Evolutionary conservation across 106 monocot genomes (phyloP), one percentile per base, ranked within the genome.

Genomic region (Amphibolis antarctica): DNA sequence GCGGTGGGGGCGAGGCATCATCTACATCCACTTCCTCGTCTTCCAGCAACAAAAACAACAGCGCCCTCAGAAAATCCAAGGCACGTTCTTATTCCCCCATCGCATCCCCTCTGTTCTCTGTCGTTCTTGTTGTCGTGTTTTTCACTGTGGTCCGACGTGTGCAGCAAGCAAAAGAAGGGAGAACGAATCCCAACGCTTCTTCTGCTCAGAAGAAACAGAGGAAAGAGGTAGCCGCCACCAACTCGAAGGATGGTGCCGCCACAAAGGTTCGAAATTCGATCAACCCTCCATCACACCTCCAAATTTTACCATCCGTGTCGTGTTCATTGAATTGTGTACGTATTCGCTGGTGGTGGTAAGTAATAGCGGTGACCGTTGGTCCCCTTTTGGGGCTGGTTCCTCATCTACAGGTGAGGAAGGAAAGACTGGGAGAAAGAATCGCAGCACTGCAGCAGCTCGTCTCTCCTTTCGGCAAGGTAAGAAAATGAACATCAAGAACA

Each of bases 401-500:
- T 36, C 0, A 50, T 59, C 20, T 27, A 4, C 71, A 71, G 71
- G 71, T 63, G 24, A 71, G 51, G 71, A 71, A 71, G 63, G 62
- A 53, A 51, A 71, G 62, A 29, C 30, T 71, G 23, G 62, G 71
- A n/a, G 71, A 71, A 15, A n/a, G 71, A 12, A 63, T 71, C 31
- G 26, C 46, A 0, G 51, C 62, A 3, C 44, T 71, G 25, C 71
- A 71, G 45, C 62, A 71, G 42, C 71, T 71, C 9, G 71, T 71
- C 25, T 71, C 63, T 44, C 71, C 71, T 21, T 71, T 71, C 22
- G 71, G 71, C 62, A 71, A 71, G 71, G 71, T 71, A 63, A 24
- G 18, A 58, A 27, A 58, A 18, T 12, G 3, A 42, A 42, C 14
- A n/a, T 15, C 10, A 13, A 29, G 9, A 10, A 18, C 14, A 3